These are phyloP conservation scores for Graphium sp. DNA, from an alignment of 2,329 filamentous ascomycete genomes.

Conservation along the genomic window DNA sequence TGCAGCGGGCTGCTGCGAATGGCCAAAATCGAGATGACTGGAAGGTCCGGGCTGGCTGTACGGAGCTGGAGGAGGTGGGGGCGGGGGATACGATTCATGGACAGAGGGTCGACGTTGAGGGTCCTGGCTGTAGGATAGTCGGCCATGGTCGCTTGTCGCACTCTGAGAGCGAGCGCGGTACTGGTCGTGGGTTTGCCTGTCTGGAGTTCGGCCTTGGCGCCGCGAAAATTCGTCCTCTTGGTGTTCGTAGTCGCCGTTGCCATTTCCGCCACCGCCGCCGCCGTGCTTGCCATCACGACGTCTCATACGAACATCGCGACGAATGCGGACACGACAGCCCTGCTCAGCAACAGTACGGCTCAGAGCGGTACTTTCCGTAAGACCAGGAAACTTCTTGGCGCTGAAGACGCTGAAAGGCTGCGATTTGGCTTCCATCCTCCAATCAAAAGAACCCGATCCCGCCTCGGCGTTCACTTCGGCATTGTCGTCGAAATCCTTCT, in stretches of 20 bases:
- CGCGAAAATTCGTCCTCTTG: conserved; percentile 47
- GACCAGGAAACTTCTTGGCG: conserved; percentile 94
- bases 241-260: conserved; percentile 28
- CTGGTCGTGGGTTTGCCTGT: conserved; percentile 6
- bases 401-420: conserved; percentile 77
- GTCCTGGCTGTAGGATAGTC: conserved; percentile 21
- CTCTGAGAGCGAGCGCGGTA: conserved; percentile 41
- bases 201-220: conserved; percentile 17
- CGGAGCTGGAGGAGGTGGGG: conserved; percentile 17
- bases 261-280: conserved; percentile 20
- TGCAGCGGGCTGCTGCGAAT: conserved; percentile 16
- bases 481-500: conserved; percentile 54
- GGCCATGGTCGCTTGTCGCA: conserved; percentile 33
- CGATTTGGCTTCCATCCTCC: conserved; percentile 82
- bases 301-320: conserved; percentile 85
- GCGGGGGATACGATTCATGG: conserved; percentile 24
- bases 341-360: conserved; percentile 91
- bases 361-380: conserved; percentile 75
- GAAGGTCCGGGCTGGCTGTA: conserved; percentile 13
- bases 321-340: conserved; percentile 88
- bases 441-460: conserved; percentile 47
- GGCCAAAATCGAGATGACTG: conserved; percentile 17
- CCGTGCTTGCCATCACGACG: conserved; percentile 57
- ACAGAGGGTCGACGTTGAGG: conserved; percentile 27
- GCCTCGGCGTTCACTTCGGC: conserved; percentile 18